Evolutionary conservation across 371 early-diverging fungal species (phyloP), one percentile per base, ranked within the genome.

Genomic region (Zopfochytrium polystomum): DNA sequence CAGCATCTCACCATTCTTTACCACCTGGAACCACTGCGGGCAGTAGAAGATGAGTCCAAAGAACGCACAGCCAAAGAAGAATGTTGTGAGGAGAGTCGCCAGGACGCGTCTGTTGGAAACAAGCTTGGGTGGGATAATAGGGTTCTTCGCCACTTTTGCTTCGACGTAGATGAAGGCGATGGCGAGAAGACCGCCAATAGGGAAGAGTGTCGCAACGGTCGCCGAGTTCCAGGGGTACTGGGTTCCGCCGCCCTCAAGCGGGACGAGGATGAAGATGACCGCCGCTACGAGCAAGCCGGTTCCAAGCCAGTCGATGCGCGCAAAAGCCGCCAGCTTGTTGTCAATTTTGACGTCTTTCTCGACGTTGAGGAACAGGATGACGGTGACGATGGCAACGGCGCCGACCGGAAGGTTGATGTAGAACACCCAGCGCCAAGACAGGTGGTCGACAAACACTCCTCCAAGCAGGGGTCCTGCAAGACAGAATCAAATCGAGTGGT

Each of bases 31-130:
- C 71, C 86, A 93, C 7, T 89, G 73, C 29, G 53, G 61, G 27
- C 86, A 76, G 68, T 87, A 88, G 65, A 87, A 92, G 11, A 89
- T 62, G 13, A 85, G 76, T n/a, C 82, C 81, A 51, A 87, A 84
- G 58, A 88, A 85, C 26, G 81, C 70, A 46, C 84, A 74, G 23
- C 90, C 90, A 42, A 44, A 18, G 25, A 52, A 62, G 44, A 45
- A 35, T 18, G 30, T 23, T 13, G 62, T 54, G 26, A 55, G 30
- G 80, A 58, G 87, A 80, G 45, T 67, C 60, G 4, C 71, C 63
- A 69, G 55, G 45, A 62, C 56, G 29, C 55, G 31, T n/a, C 50
- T 26, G 48, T 61, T 64, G 38, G 27, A 55, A 31, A 68, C 50
- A 15, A 68, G 23, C 5, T 34, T 27, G 26, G 58, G 59, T 13